Conservation (phyloP, 495 filamentous ascomycete genomes). For the Sphaerosporella brunnea region DNA sequence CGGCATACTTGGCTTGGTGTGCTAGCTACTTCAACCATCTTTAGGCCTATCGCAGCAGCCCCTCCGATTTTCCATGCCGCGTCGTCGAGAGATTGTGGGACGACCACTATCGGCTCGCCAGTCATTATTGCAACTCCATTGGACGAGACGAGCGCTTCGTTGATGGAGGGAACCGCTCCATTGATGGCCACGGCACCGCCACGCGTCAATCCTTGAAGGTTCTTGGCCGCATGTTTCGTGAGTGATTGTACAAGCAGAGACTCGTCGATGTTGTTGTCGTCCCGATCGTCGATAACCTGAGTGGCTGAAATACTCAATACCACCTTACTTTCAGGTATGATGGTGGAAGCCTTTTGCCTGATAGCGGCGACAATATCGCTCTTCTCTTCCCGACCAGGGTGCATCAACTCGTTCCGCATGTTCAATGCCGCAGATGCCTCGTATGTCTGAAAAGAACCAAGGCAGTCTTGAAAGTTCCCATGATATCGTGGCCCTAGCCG, state of each 20-base stretch:
- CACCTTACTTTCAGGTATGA: slow-evolving; percentile 69
- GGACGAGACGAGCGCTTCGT: slow-evolving; percentile 60
- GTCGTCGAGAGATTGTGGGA: slow-evolving; percentile 72
- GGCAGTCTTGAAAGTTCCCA: slow-evolving; percentile 89
- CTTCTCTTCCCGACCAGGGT: slow-evolving; percentile 76
- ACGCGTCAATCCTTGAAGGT: slow-evolving; percentile 51
- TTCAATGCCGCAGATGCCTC: slow-evolving; percentile 82
- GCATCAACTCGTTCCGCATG: slow-evolving; percentile 75
- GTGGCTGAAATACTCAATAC: slow-evolving; percentile 67
- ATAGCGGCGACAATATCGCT: slow-evolving; percentile 86
- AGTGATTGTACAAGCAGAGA: slow-evolving; percentile 57
- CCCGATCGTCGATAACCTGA: slow-evolving; percentile 59
- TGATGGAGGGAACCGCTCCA: slow-evolving; percentile 68
- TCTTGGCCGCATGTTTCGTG: slow-evolving; percentile 54
- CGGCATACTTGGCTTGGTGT: slow-evolving; percentile 51
- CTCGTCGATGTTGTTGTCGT: slow-evolving; percentile 49
- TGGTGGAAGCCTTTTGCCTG: slow-evolving; percentile 55
- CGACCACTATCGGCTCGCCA: slow-evolving; percentile 64
- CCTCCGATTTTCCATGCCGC: slow-evolving; percentile 83
- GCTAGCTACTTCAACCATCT: slow-evolving; percentile 57
- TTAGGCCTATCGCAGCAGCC: slow-evolving; percentile 65
- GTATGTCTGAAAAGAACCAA: slow-evolving; percentile 94
- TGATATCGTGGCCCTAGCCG: slow-evolving; percentile 78
- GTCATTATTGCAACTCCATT: slow-evolving; percentile 67
- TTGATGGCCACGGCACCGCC: slow-evolving; percentile 73